phyloP scores from a whole-genome alignment of 164 flowering plant genomes.

The Stephania japonica region DNA sequence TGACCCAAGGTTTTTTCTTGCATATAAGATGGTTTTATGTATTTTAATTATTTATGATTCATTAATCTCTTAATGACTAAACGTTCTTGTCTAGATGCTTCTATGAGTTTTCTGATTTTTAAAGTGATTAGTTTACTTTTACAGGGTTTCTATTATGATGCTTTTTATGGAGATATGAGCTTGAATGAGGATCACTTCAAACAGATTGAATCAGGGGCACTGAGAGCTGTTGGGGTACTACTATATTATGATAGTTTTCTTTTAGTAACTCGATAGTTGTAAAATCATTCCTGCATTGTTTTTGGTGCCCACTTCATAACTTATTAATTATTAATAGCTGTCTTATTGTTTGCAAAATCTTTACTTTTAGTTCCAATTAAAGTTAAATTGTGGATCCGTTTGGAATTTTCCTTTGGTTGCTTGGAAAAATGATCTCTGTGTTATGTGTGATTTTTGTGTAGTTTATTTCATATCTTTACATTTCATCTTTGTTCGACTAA shows the following conservation, averaged over 20 bases:
- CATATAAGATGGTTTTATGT: no score
- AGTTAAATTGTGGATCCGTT: not conserved
- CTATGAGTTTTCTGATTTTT: not conserved
- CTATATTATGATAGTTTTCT: not conserved
- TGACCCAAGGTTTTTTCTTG: no score
- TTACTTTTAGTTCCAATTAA: not conserved
- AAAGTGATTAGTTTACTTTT: slow-evolving; percentile 7
- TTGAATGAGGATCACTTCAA: slow-evolving; percentile 87
- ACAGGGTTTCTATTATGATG: slow-evolving; percentile 99
- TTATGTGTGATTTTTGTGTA: not conserved
- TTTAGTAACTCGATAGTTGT: not conserved
- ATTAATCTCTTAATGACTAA: not conserved
- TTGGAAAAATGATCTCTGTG: not conserved
- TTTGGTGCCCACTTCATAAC: not conserved
- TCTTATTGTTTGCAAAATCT: not conserved
- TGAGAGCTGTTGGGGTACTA: slow-evolving; percentile 70
- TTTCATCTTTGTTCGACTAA: not conserved
- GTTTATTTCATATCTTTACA: not conserved
- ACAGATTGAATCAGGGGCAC: slow-evolving; percentile 55
- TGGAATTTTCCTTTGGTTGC: not conserved
- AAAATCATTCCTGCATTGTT: not conserved
- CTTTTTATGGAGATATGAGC: slow-evolving; percentile 81
- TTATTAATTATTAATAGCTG: not conserved
- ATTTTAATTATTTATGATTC: no score
- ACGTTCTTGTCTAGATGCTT: not conserved